phyloP scores from a whole-genome alignment of 257 asterid species.

The Nicotiana noctiflora region DNA sequence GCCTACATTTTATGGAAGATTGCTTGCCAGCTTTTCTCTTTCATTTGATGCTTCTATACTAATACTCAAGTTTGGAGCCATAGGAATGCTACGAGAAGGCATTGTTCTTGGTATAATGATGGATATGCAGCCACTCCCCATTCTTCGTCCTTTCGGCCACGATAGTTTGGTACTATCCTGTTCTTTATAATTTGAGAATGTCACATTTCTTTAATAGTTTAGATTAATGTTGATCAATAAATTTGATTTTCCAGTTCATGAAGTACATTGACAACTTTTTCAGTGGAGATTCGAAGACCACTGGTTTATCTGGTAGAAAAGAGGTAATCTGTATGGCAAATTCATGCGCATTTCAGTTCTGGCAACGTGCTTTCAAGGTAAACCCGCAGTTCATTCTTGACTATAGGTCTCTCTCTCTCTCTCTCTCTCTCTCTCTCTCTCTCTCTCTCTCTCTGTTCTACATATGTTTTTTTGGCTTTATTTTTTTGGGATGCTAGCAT shows the following conservation, averaged over 20 bases:
- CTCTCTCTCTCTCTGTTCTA: too few species aligned
- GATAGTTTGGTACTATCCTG: constrained; percentile 49
- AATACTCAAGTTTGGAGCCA: constrained; percentile 73
- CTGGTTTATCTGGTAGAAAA: constrained; percentile 58
- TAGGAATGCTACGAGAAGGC: constrained; percentile 89
- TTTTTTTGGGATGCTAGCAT: constrained; percentile 9
- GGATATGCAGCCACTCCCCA: constrained; percentile 85
- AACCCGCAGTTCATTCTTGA: constrained; percentile 5
- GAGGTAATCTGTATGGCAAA: constrained; percentile 61
- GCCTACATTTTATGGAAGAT: constrained; percentile 83
- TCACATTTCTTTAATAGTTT: neutral
- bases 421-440: too few species aligned
- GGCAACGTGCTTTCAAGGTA: constrained; percentile 87
- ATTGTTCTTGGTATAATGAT: constrained; percentile 80
- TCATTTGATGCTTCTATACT: constrained; percentile 86
- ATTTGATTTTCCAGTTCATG: constrained; percentile 31
- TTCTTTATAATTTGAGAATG: constrained; percentile 5
- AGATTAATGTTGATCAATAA: constrained; percentile 5
- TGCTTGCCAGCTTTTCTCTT: constrained; percentile 70
- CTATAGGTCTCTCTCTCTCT: neutral
- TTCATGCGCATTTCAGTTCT: constrained; percentile 76
- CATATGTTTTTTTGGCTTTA: constrained; percentile 4
- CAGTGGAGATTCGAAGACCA: constrained; percentile 33
- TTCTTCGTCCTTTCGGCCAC: constrained; percentile 78
- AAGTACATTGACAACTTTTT: constrained; percentile 48